A percentile compares a stretch with the other conserved stretches of the same genome.
Conservation (phyloP, 2,329 filamentous ascomycete species). For the Achaetomium macrosporum region DNA sequence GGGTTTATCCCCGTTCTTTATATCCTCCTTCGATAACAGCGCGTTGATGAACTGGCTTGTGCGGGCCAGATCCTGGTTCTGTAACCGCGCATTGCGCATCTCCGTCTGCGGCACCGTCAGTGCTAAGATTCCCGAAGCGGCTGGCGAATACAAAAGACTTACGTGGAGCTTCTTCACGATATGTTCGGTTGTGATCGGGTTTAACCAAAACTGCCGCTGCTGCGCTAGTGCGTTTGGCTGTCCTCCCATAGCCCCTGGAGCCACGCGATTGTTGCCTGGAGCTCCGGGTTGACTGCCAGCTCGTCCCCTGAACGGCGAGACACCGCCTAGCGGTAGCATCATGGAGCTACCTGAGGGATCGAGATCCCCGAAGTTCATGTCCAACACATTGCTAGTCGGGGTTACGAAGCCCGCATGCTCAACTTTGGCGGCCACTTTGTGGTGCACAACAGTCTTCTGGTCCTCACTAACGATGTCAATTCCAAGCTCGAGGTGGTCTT, state of each 20-base stretch:
- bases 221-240: constrained; percentile 58
- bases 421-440: constrained; percentile 95
- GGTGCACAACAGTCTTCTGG: constrained; percentile 96
- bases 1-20: constrained; percentile 53
- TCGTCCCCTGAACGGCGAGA: constrained; percentile 61
- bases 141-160: constrained; percentile 34
- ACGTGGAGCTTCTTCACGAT: constrained; percentile 84
- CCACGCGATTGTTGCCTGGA: constrained; percentile 55
- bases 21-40: constrained; percentile 64
- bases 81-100: constrained; percentile 82
- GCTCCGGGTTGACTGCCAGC: constrained; percentile 62
- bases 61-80: constrained; percentile 76
- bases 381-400: constrained; percentile 68
- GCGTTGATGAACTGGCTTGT: constrained; percentile 76
- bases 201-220: constrained; percentile 78
- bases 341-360: constrained; percentile 72
- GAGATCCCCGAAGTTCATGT: constrained; percentile 88
- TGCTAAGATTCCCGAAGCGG: background rate
- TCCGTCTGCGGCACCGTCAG: constrained; percentile 56
- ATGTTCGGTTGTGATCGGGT: constrained; percentile 86
- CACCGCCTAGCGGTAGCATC: constrained; percentile 62
- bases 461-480: constrained; percentile 99
- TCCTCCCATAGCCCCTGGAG: constrained; percentile 44
- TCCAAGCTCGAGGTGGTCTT: constrained; percentile 87
- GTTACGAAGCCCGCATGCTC: constrained; percentile 86